Evolutionary conservation across 768 basidiomycete species (phyloP), one percentile per base, ranked within the genome.

Genomic region (Auricularia cornea): DNA sequence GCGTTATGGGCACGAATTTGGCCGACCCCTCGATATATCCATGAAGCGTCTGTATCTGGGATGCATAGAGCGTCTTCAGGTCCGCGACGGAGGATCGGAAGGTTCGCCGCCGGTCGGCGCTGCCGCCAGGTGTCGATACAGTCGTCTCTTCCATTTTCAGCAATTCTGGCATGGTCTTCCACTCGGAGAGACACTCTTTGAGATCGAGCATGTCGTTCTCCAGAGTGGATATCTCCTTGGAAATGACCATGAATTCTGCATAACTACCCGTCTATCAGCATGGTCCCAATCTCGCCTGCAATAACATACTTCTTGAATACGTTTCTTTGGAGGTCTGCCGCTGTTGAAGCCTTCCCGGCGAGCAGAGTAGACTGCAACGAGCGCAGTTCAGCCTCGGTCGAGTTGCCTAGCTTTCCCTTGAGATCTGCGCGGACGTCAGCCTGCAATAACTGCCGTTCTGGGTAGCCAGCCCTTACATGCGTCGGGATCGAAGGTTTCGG

Each of bases 151-250:
- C 90, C 63, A 98, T 89, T 67, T 95, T 92, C 20, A 99, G 81
- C 23, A 93, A 81, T 6, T 94, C 92, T 0, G 97, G 96, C 84
- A 98, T 94, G 62, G 86, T 86, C 74, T 95, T 94, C 89, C 95
- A 98, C 71, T 99, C 97, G 14, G 90, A 87, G 3, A 98, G 81
- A 5, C 90, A 83, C 62, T 95, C 93, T 73, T 97, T 98, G 72
- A 99, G 84, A 70, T 98, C 95, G 32, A 98, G 83, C 89, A 98
- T 92, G 73, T 98, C 95, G 70, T 94, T 95, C 78, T 99, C 97
- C 30, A 99, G 84, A 1, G 91, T 88, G 30, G 90, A 88, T 61
- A 99, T 96, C 76, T 98, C 97, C 72, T 98, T 98, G 3, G 97
- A 97, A 26, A 99, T 92, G 62, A 89, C 81, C 30, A 99, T 92